Percentiles rank a stretch among this genome's conserved stretches.
These are phyloP conservation scores for Angomonas ambiguus DNA, from an alignment of 208 protist species.

Conservation along the genomic window DNA sequence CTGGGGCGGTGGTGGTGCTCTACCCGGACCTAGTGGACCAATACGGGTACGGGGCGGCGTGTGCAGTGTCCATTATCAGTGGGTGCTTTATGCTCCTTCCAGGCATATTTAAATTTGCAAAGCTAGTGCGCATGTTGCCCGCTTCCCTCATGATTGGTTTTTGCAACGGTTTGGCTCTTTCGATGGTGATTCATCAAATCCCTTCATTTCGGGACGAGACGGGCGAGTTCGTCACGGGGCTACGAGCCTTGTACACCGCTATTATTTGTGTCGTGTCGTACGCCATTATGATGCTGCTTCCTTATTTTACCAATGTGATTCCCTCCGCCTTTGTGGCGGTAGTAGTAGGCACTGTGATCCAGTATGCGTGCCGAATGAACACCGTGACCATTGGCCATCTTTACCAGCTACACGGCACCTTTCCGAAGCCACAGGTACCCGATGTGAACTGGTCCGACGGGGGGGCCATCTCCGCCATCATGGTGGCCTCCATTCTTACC, in stretches of 20 bases:
- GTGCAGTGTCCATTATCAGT: conserved; percentile 36
- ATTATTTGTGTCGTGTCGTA: conserved; percentile 50
- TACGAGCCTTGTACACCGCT: conserved; percentile 33
- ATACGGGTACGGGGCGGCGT: conserved; percentile 43
- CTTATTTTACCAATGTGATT: conserved; percentile 42
- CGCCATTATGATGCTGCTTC: conserved; percentile 53
- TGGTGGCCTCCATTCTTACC: conserved; percentile 38
- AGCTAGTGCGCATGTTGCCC: conserved; percentile 39
- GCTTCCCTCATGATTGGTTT: conserved; percentile 53
- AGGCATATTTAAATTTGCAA: conserved; percentile 41
- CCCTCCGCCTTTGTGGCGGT: conserved; percentile 45
- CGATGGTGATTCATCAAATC: conserved; percentile 44
- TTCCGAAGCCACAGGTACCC: conserved; percentile 32
- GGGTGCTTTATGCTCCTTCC: conserved; percentile 38
- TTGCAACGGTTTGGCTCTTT: conserved; percentile 44
- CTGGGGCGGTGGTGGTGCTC: conserved; percentile 49
- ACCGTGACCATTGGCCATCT: conserved; percentile 49
- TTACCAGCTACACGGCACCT: conserved; percentile 39
- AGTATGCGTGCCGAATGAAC: conserved; percentile 50
- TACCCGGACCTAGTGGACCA: conserved; percentile 40
- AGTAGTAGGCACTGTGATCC: conserved; percentile 43
- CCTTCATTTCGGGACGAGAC: conserved; percentile 36
- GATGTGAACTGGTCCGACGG: conserved; percentile 29
- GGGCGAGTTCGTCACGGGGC: conserved; percentile 32
- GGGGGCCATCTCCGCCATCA: conserved; percentile 26